Conservation (phyloP, 2,329 filamentous ascomycete species). For the Myotisia sp. region DNA sequence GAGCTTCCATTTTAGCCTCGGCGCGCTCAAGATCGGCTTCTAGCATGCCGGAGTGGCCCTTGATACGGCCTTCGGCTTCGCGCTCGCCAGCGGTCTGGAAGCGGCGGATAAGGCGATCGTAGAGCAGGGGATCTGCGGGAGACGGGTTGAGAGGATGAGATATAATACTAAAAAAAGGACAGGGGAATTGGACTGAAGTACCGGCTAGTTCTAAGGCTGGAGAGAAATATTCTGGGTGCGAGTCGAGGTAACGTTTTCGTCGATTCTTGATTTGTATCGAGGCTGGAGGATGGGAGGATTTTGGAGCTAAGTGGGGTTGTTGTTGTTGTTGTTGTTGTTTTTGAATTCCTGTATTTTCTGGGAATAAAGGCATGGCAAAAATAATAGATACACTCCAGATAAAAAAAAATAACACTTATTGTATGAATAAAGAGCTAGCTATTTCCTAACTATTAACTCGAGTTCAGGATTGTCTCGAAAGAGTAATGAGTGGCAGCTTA, state of each 20-base stretch:
- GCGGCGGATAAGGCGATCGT: slow-evolving; percentile 63
- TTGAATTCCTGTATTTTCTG: slow-evolving; percentile 18
- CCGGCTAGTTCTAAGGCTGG: slow-evolving; percentile 47
- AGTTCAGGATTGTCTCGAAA: too few species aligned
- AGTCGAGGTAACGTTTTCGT: slow-evolving; percentile 59
- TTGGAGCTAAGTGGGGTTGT: background rate
- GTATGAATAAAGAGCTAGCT: too few species aligned
- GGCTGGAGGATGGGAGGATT: slow-evolving; percentile 12
- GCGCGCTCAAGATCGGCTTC: slow-evolving; percentile 64
- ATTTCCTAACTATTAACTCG: too few species aligned
- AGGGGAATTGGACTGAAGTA: slow-evolving; percentile 19
- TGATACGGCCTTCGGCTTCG: slow-evolving; percentile 54
- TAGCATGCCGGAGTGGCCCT: slow-evolving; percentile 65
- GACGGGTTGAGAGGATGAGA: slow-evolving; percentile 19
- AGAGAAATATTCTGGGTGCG: slow-evolving; percentile 58
- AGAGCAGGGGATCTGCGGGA: slow-evolving; percentile 56
- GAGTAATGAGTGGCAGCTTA: too few species aligned
- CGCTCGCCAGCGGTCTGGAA: slow-evolving; percentile 63
- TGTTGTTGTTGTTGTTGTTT: background rate
- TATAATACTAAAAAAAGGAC: slow-evolving; percentile 6
- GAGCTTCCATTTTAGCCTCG: slow-evolving; percentile 56
- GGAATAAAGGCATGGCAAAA: slow-evolving; percentile 24
- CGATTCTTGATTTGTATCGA: slow-evolving; percentile 55
- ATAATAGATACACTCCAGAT: background rate
- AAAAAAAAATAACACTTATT: too few species aligned